Base-by-base conservation (phyloP, 2,329 filamentous ascomycete species). In the Pleoardoris graminearum region DNA sequence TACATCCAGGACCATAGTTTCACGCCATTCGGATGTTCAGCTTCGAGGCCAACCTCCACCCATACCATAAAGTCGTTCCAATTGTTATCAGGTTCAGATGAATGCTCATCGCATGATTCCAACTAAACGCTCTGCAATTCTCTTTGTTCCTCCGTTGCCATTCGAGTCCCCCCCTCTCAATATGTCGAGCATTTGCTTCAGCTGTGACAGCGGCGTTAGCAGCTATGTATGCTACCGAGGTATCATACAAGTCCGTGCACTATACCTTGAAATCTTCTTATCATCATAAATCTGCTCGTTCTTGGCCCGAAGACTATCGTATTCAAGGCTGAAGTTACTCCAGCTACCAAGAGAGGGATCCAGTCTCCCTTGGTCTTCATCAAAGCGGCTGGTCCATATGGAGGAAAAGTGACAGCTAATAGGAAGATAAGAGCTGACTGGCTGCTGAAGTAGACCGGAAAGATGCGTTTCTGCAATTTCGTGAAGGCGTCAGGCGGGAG, bases 71-170 rank as follows among this genome's bases (percentile, higher is more conserved):
- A 3, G 65, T 71, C 41, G 61, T 65, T 11, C 56, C 54, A 44
- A 77, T 62, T 0, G 73, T 65, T 17, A 77, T 62, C 2, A 75
- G 59, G 53, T 79, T 77, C 19, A 77, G 27, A 66, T 77, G 75
- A 25, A 77, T 77, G 10, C 67, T 70, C 71, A 76, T 75, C 7
- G 74, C 75, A 61, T 78, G 74, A 19, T 68, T 68, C 10, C 59
- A 55, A 1, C 68, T 66, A 49, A 77, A 77, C 0, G 47, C 59
- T 7, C 66, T 65, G 46, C 75, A 1, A 73, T 39, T 2, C 41
- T 35, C 33, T 60, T 46, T 56, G 62, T 66, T 16, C 64, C 59
- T 2, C 54, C 55, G 32, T 56, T 63, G 1, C 12, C 36, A 1
- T 42, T 0, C n/a, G 33, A 1, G 23, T 35, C 17, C 45, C 25